These are phyloP conservation scores for Actinomortierella wolfii DNA, from an alignment of 371 early-diverging fungal genomes.

Conservation along the genomic window DNA sequence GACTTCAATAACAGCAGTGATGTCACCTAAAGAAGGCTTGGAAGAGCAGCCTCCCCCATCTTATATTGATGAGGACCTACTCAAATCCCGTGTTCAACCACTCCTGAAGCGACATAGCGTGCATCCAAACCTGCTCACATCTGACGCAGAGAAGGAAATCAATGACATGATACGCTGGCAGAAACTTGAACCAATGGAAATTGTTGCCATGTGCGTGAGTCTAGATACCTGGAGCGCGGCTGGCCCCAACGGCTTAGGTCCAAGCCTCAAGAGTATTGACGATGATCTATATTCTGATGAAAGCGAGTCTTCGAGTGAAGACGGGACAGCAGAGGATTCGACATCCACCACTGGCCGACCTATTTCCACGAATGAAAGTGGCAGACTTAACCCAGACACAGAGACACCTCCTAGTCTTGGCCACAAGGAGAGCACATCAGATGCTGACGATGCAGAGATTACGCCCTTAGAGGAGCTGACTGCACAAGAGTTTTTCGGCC, in stretches of 20 bases:
- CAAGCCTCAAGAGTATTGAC: slow-evolving; percentile 25
- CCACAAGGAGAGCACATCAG: not conserved
- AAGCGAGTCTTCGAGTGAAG: too few relatives aligned
- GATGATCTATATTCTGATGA: too few relatives aligned
- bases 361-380: too few relatives aligned
- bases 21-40: slow-evolving; percentile 10
- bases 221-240: slow-evolving; percentile 65
- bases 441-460: slow-evolving; percentile 16
- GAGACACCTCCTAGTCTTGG: too few relatives aligned
- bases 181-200: slow-evolving; percentile 69
- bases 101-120: slow-evolving; percentile 64
- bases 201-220: slow-evolving; percentile 69
- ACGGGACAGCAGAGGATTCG: too few relatives aligned
- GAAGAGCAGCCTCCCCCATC: not conserved
- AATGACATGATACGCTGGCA: slow-evolving; percentile 63
- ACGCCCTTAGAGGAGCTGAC: slow-evolving; percentile 30
- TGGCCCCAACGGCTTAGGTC: slow-evolving; percentile 21
- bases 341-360: too few relatives aligned
- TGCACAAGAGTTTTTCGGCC: slow-evolving; percentile 28
- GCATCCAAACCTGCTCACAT: slow-evolving; percentile 60
- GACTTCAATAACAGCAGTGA: not conserved
- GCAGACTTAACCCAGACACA: too few relatives aligned
- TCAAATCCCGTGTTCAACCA: slow-evolving; percentile 42
- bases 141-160: slow-evolving; percentile 58
- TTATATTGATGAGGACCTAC: slow-evolving; percentile 35